Base-by-base conservation (phyloP, 164 flowering plant species). In the Saururus chinensis region DNA sequence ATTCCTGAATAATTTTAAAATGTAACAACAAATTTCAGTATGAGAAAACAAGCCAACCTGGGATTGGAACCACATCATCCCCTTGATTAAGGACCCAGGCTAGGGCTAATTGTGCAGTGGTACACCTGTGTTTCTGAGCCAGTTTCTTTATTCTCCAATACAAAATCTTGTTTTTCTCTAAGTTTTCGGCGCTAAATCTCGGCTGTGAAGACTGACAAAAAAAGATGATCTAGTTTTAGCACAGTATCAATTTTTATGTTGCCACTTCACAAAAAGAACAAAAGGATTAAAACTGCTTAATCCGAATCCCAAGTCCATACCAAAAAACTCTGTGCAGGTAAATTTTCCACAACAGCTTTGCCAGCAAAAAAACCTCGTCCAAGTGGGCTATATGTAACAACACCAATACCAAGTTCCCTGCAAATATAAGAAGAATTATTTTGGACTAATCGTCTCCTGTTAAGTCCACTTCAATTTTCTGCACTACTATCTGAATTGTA, bases 311-410 rank as follows among this genome's bases (percentile, higher is more conserved):
- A 10, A 37, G 37, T 30, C 26, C 55, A 52, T 70, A 70, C 77
- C 74, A 70, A 63, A 42, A 62, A 37, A 56, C 68, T 66, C 26
- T 40, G 61, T 56, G 60, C 51, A 20, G 69, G 70, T 30, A 64
- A 30, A 23, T 62, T 75, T 59, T 79, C 79, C 61, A 69, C 62
- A 55, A 73, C 67, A 14, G 70, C 76, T 60, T 65, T 79, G 9
- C 81, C 80, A 20, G 65, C 81, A 55, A 80, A 80, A 53, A 77
- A 77, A 1, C 83, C 81, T 60, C 77, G 75, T 59, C 78, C 81
- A 56, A 80, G 78, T 41, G 81, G 84, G 54, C 80, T 71, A 57
- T 75, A 80, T 19, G 81, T 64, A 62, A 77, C 81, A 60, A 73
- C 57, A 19, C 77, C 78, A 53, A 78, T 78, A 3, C 81, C 79